These are phyloP conservation scores for Monosporascus sp. DNA, from an alignment of 2,329 filamentous ascomycete species.

Conservation along the genomic window DNA sequence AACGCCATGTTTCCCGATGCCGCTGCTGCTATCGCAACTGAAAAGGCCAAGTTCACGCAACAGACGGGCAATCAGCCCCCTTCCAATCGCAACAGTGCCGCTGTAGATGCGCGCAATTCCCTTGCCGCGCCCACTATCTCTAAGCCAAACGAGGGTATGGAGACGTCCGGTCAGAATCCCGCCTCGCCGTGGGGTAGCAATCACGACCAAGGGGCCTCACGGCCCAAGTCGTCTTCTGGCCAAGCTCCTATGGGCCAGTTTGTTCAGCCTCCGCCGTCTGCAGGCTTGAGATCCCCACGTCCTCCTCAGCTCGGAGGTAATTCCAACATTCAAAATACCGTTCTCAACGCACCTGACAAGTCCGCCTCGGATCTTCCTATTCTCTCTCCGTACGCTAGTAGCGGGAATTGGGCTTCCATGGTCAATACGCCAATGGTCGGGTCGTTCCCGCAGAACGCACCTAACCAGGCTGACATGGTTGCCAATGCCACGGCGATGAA, in stretches of 20 bases:
- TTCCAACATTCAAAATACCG: slow-evolving; percentile 75
- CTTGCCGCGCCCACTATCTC: slow-evolving; percentile 72
- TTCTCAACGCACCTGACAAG: slow-evolving; percentile 67
- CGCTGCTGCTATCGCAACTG: slow-evolving; percentile 94
- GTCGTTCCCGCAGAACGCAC: slow-evolving; percentile 67
- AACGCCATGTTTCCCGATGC: slow-evolving; percentile 99
- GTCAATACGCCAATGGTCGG: slow-evolving; percentile 94
- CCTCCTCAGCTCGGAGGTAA: slow-evolving; percentile 61
- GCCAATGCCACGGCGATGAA: slow-evolving; percentile 99
- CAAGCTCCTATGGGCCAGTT: slow-evolving; percentile 93
- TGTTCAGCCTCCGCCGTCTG: slow-evolving; percentile 71
- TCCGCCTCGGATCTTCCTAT: slow-evolving; percentile 68
- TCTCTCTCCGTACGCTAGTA: slow-evolving; percentile 77
- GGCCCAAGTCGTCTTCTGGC: slow-evolving; percentile 74
- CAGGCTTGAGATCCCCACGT: slow-evolving; percentile 74
- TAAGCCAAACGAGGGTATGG: slow-evolving; percentile 55
- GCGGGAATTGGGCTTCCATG: slow-evolving; percentile 97
- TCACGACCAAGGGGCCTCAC: slow-evolving; percentile 44
- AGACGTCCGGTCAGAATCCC: slow-evolving; percentile 60
- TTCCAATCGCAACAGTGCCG: slow-evolving; percentile 87
- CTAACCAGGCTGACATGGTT: slow-evolving; percentile 89
- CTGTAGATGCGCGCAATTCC: slow-evolving; percentile 70
- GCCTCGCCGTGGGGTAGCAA: slow-evolving; percentile 73
- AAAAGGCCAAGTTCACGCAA: slow-evolving; percentile 96
- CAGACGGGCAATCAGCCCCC: slow-evolving; percentile 85